phyloP scores from a whole-genome alignment of 2,329 filamentous ascomycete species.

The Colletotrichum ledebouriae region DNA sequence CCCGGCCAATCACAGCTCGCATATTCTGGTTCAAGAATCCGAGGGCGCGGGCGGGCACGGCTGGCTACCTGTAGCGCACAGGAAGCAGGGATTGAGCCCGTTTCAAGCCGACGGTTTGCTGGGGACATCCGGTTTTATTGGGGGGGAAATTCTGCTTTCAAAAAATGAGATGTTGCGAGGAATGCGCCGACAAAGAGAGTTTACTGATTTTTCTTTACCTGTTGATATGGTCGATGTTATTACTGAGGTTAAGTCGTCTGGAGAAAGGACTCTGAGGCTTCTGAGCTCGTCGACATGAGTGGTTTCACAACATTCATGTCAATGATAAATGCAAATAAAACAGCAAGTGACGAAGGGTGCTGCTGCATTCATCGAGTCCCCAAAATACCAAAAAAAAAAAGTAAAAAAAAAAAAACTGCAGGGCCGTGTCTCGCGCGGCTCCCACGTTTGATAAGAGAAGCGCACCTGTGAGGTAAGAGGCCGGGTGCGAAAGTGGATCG shows the following conservation, averaged over 20 bases:
- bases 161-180: not conserved
- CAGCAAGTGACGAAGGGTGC: not conserved
- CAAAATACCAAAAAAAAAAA: too few species aligned
- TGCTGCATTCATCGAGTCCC: not conserved
- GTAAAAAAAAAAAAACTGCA: too few species aligned
- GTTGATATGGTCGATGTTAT: not conserved
- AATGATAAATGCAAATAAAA: not conserved
- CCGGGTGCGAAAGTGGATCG: conserved; percentile 29
- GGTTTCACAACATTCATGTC: too few species aligned
- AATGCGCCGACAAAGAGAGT: conserved; percentile 4
- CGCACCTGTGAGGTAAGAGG: conserved; percentile 24
- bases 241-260: too few species aligned
- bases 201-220: not conserved
- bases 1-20: conserved; percentile 17
- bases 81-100: conserved; percentile 29
- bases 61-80: not conserved
- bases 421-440: conserved; percentile 4
- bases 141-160: not conserved
- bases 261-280: too few species aligned
- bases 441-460: conserved; percentile 23
- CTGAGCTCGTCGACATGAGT: too few species aligned
- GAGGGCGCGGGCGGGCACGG: conserved; percentile 11
- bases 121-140: conserved; percentile 3
- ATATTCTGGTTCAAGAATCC: conserved; percentile 13
- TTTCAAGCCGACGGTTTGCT: conserved; percentile 20